Base-by-base conservation (phyloP, 139 green algal species). In the Eudorina sp. region DNA sequence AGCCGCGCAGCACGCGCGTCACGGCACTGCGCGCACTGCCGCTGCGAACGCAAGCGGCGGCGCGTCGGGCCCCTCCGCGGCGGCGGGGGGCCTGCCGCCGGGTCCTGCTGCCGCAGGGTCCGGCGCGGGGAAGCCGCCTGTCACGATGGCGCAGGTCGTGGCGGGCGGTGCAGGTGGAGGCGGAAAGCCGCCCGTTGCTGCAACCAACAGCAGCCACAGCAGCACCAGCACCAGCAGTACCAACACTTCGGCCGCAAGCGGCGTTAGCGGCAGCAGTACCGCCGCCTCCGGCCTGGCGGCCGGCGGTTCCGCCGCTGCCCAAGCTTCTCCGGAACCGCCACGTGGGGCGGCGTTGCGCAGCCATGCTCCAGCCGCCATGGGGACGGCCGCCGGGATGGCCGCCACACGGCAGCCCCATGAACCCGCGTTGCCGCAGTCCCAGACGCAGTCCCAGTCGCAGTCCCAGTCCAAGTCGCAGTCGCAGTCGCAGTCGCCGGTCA, bases 61-160 rank as follows among this genome's bases (percentile, higher is more conserved):
- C 55, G 29, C 29, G 5, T 5, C 55, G 23, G 8, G 55, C 55
- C 4, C 55, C 23, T 66, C 55, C 27, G 29, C 55, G 55, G 7
- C 55, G 4, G 55, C 55, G 27, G 40, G 21, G n/a, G 68, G 11
- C 9, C 68, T 18, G 70, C 40, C 70, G 19, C 70, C 36, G 41
- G 40, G 21, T 14, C 31, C 34, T 46, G 25, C 43, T 25, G 40
- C 29, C 43, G 25, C 73, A 45, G 27, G 27, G 27, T 9, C 18
- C 40, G 45, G 2, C 38, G 38, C 3, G 21, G 41, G n/a, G 11
- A 25, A 40, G n/a, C 23, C 70, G 40, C 1, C 51, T 4, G 79
- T 85, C 23, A 85, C 79, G 58, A 40, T 85, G 25, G 79, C 79
- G 1, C 79, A 85, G 27, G 79, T 85, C 25, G 79, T 85, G 1